Evolutionary conservation across 1,284 basidiomycete species (phyloP), one percentile per base, ranked within the genome.

Genomic region (Trametes sp.): DNA sequence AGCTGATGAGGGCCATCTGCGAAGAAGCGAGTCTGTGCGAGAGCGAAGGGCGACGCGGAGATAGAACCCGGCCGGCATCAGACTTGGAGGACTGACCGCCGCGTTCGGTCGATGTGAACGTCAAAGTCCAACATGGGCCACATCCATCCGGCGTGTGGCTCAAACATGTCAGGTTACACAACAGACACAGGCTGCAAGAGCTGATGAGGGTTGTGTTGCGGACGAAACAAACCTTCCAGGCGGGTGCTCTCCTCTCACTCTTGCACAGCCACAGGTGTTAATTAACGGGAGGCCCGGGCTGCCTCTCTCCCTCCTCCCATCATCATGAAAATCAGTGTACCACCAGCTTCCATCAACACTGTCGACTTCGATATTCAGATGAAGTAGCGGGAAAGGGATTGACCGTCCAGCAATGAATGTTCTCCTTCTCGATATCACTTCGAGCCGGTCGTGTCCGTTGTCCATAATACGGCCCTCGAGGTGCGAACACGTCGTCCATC

Each of bases 11-110:
- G 21, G 13, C n/a, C n/a, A 36, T 36, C 35, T 35, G 50, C 50
- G 48, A 28, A 51, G 50, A 51, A 24, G 31, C 23, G 21, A 51
- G 2, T 33, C 21, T 35, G 50, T 51, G 50, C 50, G 50, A 51
- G 33, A 24, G 19, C 14, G 3, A 21, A 36, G 50, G 48, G 24
- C 28, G 26, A 49, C 26, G 48, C 48, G 28, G 48, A 49, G 48
- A 49, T 49, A 49, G 48, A 49, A 33, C 19, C 16, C 26, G 28
- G 10, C 28, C 31, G 33, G 28, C 29, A 49, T 49, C 48, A 49
- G 33, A 31, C 29, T 49, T 13, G 13, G 19, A 24, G 2, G 10
- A 33, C 19, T 49, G 48, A 49, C 48, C 28, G 48, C 33, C 48
- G 48, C 48, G 33, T 8, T 19, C 5, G 31, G 33, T 28, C 48